Percentiles rank a stretch among this genome's conserved stretches.
Conservation (phyloP, 495 filamentous ascomycete genomes). For the Beverwykella pulmonaria region DNA sequence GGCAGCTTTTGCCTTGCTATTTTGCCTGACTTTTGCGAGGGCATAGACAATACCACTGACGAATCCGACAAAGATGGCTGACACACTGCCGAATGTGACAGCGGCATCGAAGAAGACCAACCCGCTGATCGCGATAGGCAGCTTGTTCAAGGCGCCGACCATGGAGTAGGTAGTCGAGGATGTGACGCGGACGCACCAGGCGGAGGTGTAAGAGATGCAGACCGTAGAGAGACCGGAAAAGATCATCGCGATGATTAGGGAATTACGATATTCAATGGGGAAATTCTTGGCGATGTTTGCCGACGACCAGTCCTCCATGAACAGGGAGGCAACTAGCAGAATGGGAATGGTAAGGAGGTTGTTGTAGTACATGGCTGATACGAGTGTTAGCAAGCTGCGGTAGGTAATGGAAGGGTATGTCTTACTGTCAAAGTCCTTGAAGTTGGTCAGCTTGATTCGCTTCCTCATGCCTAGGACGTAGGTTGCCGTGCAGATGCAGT, state of each 20-base stretch:
- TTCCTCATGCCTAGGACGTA: conserved; percentile 96
- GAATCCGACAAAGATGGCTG: conserved; percentile 87
- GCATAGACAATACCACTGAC: conserved; percentile 89
- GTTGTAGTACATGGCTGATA: conserved; percentile 98
- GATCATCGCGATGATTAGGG: conserved; percentile 79
- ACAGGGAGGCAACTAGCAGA: conserved; percentile 76
- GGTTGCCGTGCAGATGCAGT: conserved; percentile 91
- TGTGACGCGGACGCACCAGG: conserved; percentile 97
- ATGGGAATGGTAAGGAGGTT: conserved; percentile 97
- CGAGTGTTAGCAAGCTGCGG: not conserved
- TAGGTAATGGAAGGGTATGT: conserved; percentile 24
- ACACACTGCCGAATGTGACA: conserved; percentile 87
- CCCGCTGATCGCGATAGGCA: conserved; percentile 88
- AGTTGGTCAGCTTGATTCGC: conserved; percentile 98
- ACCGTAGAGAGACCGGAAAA: conserved; percentile 91
- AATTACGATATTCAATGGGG: conserved; percentile 72
- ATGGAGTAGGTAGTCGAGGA: conserved; percentile 97
- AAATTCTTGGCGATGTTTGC: conserved; percentile 87
- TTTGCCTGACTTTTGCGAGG: conserved; percentile 87
- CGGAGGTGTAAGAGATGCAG: conserved; percentile 98
- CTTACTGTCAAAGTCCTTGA: conserved; percentile 99
- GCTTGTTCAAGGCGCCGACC: conserved; percentile 97
- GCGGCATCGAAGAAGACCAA: conserved; percentile 94
- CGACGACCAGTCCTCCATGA: conserved; percentile 90
- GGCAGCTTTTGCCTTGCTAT: conserved; percentile 58